Evolutionary conservation across 495 filamentous ascomycete species (phyloP).

Genomic region (Penicillium paradoxum): DNA sequence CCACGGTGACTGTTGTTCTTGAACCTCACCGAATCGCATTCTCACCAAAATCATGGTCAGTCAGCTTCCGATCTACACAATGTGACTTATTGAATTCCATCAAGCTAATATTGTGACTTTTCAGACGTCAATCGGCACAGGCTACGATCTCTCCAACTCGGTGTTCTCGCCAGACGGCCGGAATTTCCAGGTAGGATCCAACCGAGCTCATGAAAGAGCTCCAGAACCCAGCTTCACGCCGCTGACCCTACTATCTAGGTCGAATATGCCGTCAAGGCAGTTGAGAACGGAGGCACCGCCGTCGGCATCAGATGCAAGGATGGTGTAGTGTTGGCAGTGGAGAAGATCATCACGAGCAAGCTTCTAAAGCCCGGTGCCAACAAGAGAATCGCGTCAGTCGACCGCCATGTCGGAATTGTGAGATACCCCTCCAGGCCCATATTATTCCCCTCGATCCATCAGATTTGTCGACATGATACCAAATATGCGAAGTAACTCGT

Average conservation of each 20-base stretch:
- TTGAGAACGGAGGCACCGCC: slow-evolving; percentile 95
- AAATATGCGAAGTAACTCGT: neutral
- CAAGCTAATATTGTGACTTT: slow-evolving; percentile 5
- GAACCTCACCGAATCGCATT: slow-evolving; percentile 9
- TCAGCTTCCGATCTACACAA: neutral
- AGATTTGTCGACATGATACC: too few species aligned
- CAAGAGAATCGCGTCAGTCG: slow-evolving; percentile 91
- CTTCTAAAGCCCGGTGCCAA: slow-evolving; percentile 89
- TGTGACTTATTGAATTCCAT: neutral
- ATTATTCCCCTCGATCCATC: neutral
- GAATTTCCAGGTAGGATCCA: slow-evolving; percentile 74
- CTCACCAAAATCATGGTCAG: slow-evolving; percentile 32
- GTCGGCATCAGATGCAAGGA: slow-evolving; percentile 97
- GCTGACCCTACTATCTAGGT: slow-evolving; percentile 47
- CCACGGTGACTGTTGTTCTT: slow-evolving; percentile 2
- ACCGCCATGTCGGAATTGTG: slow-evolving; percentile 91
- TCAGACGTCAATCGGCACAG: slow-evolving; percentile 98
- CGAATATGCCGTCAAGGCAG: slow-evolving; percentile 97
- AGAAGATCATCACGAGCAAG: slow-evolving; percentile 95
- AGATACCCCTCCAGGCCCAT: slow-evolving; percentile 25
- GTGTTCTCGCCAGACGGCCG: slow-evolving; percentile 98
- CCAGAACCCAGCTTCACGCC: neutral
- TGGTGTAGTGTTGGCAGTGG: slow-evolving; percentile 90
- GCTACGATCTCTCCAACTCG: slow-evolving; percentile 98
- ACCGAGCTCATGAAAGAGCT: slow-evolving; percentile 3